Conservation (phyloP, 768 basidiomycete genomes). For the Hemileccinum impolitum region DNA sequence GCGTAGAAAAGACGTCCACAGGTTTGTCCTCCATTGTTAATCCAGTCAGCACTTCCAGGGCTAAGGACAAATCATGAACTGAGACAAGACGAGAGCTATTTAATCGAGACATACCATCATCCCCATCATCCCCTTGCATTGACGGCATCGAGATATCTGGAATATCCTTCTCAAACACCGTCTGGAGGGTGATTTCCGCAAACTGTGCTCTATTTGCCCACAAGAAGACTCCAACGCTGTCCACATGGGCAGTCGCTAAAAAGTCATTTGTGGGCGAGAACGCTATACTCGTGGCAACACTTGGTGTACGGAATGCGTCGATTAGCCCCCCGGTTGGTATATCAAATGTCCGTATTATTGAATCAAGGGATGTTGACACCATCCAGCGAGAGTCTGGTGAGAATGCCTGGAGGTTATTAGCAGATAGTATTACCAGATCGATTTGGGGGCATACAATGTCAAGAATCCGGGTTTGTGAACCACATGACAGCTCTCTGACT, state of each 20-base stretch:
- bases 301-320: slow-evolving; percentile 85
- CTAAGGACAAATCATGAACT: slow-evolving; percentile 35
- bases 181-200: slow-evolving; percentile 75
- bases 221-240: slow-evolving; percentile 91
- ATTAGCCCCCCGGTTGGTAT: slow-evolving; percentile 90
- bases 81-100: neutral
- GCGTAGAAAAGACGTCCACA: slow-evolving; percentile 73
- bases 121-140: slow-evolving; percentile 78
- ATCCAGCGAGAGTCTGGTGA: slow-evolving; percentile 96
- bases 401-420: slow-evolving; percentile 60
- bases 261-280: slow-evolving; percentile 97
- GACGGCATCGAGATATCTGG: slow-evolving; percentile 71
- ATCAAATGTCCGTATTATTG: slow-evolving; percentile 91
- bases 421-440: neutral
- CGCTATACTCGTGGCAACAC: slow-evolving; percentile 83
- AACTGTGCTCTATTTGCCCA: slow-evolving; percentile 99
- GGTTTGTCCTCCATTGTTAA: slow-evolving; percentile 59
- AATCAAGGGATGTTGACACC: slow-evolving; percentile 83
- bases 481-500: slow-evolving; percentile 80
- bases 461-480: slow-evolving; percentile 79
- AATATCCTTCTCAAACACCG: slow-evolving; percentile 74
- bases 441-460: slow-evolving; percentile 64
- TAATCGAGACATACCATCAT: slow-evolving; percentile 56
- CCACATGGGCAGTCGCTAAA: slow-evolving; percentile 90
- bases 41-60: slow-evolving; percentile 67